Evolutionary conservation across 1,284 basidiomycete genomes (phyloP), one percentile per base, ranked within the genome.

Genomic region (Trametes hirsuta): DNA sequence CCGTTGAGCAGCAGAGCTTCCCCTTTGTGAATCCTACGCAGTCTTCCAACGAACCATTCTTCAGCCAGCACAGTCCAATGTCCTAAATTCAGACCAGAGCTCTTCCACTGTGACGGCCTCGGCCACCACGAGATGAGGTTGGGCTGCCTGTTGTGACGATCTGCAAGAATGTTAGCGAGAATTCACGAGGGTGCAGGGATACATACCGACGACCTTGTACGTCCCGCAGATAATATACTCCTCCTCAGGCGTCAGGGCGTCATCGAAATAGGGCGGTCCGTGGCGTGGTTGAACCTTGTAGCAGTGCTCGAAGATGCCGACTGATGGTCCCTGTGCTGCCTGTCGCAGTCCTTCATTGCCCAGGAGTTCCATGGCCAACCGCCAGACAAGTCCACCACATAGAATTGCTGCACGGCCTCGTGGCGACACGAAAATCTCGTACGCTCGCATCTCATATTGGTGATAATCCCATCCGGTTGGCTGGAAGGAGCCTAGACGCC

Each of bases 101-200:
- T 24, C 11, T 40, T 18, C 52, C 52, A 59, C 35, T 50, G 47
- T 4, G 47, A 24, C 11, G 58, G 58, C 35, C 47, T 14, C 9
- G 52, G 58, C 58, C 52, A 59, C 58, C 58, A 59, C 10, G 52
- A 59, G 49, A n/a, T 50, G 40, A 30, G 39, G 5, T 39, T n/a
- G 4, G 41, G 47, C 9, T 54, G 34, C 22, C 47, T 47, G 48
- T 52, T 42, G 4, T 21, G 18, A 6, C 34, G 18, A 1, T 49
- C 46, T 50, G 34, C 12, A 25, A 22, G 14, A 18, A 12, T n/a
- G 22, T 50, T 21, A 47, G 42, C 37, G 21, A 25, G 21, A 30
- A 30, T 5, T 35, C 14, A 44, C 5, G 11, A 11, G 6, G 15
- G 6, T 4, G 22, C n/a, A 21, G 11, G 18, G 40, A 18, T 22